Conservation (phyloP, 805 yeast species). For the Yarrowia osloensis region DNA sequence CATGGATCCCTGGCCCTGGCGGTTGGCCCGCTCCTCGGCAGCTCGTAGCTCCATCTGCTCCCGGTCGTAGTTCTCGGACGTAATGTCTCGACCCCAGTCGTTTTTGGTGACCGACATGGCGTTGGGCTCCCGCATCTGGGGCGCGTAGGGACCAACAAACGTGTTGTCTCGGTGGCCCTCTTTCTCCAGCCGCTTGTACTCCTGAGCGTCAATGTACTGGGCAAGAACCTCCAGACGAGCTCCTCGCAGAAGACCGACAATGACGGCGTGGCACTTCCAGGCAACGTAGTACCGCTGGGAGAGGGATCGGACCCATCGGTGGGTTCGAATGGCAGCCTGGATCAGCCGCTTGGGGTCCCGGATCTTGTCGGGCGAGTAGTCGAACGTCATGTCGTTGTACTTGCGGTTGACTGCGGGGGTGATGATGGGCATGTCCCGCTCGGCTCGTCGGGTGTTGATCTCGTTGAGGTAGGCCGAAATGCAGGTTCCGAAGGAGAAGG, state of each 20-base stretch:
- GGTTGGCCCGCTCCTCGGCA: slow-evolving; percentile 10
- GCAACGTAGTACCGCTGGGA: slow-evolving; percentile 26
- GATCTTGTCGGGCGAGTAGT: slow-evolving; percentile 26
- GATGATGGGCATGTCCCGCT: slow-evolving; percentile 6
- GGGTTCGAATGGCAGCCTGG: slow-evolving; percentile 22
- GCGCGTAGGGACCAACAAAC: slow-evolving; percentile 21
- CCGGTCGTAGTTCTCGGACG: slow-evolving; percentile 25
- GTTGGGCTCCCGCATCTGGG: slow-evolving; percentile 7
- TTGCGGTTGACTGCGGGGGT: slow-evolving; percentile 1
- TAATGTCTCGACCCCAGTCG: slow-evolving; percentile 23
- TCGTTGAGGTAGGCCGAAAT: slow-evolving; percentile 25
- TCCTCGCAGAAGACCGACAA: slow-evolving; percentile 29
- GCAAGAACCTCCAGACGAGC: slow-evolving; percentile 30
- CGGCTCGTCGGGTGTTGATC: slow-evolving; percentile 24
- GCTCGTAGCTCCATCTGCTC: slow-evolving; percentile 23
- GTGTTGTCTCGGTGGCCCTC: slow-evolving; percentile 16
- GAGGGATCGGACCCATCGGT: slow-evolving; percentile 19
- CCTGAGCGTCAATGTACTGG: slow-evolving; percentile 28
- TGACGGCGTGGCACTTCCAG: slow-evolving; percentile 30
- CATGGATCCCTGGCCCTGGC: slow-evolving; percentile 6
- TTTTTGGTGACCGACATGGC: slow-evolving; percentile 23
- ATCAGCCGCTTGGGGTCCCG: slow-evolving; percentile 25
- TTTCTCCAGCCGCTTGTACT: slow-evolving; percentile 26
- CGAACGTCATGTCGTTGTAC: slow-evolving; percentile 26
- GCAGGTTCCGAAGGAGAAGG: slow-evolving; percentile 24